These are phyloP conservation scores for Pleurotus pulmonarius DNA, from an alignment of 768 basidiomycete genomes.

Conservation along the genomic window DNA sequence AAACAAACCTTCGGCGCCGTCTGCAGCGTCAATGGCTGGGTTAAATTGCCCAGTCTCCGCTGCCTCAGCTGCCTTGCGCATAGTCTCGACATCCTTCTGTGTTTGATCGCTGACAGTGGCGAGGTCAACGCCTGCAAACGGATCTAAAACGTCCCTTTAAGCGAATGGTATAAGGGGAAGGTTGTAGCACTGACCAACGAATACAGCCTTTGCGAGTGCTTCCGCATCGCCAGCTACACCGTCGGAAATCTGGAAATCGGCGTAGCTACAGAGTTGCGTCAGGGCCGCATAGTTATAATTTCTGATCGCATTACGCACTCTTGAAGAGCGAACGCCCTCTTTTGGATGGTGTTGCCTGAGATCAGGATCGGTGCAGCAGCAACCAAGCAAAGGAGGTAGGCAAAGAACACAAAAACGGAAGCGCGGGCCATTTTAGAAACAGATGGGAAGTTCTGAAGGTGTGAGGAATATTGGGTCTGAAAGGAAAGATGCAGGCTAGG, in stretches of 20 bases:
- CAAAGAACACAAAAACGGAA: conserved; percentile 16
- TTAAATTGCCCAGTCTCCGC: conserved; percentile 34
- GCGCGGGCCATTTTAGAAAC: conserved; percentile 17
- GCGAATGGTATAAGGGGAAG: neutral
- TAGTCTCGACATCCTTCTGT: conserved; percentile 17
- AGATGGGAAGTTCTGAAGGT: neutral
- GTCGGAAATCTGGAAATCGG: conserved; percentile 36
- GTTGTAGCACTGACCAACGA: conserved; percentile 22
- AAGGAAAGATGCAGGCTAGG: conserved; percentile 9
- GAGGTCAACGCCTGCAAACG: conserved; percentile 29
- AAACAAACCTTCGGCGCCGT: conserved; percentile 19
- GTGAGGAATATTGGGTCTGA: neutral
- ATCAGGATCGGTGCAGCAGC: conserved; percentile 17
- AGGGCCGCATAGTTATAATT: neutral
- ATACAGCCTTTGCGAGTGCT: conserved; percentile 33
- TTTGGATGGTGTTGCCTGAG: conserved; percentile 8
- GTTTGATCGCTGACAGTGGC: conserved; percentile 25
- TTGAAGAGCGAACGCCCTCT: conserved; percentile 15
- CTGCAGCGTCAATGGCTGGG: conserved; percentile 30
- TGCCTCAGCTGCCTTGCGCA: conserved; percentile 33
- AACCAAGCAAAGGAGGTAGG: conserved; percentile 12
- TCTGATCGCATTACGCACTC: conserved; percentile 11
- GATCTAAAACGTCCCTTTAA: conserved; percentile 11
- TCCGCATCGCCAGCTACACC: conserved; percentile 30
- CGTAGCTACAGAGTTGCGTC: conserved; percentile 22